Evolutionary conservation across 2,329 filamentous ascomycete species (phyloP).

Genomic region (Fusarium acutatum): DNA sequence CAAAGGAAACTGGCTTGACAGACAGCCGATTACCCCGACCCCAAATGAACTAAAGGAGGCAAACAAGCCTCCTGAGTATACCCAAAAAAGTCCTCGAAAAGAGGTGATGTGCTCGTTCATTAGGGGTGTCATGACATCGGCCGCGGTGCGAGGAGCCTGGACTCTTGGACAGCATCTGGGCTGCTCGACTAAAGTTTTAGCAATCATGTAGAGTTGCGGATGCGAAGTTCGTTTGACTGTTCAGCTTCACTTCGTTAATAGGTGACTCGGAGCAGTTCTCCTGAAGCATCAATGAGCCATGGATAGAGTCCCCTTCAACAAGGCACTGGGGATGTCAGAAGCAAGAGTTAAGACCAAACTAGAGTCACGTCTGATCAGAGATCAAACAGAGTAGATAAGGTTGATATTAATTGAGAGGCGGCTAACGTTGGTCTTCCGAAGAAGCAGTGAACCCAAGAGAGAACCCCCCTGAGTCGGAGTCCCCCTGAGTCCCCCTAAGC

Average conservation of each 20-base stretch:
- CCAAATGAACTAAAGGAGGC: fast-evolving
- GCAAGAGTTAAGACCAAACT: fast-evolving
- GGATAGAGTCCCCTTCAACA: fast-evolving
- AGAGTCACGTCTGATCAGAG: fast-evolving
- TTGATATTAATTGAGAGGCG: no score
- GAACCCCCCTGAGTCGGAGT: neutral
- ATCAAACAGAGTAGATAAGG: no score
- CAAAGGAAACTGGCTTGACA: neutral
- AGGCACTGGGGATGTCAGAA: neutral
- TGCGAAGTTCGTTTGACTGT: fast-evolving
- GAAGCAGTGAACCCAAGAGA: neutral
- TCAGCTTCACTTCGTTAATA: fast-evolving
- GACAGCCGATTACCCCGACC: fast-evolving
- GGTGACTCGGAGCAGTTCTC: neutral
- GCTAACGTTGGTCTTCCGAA: fast-evolving
- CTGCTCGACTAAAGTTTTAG: neutral
- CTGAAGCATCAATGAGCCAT: neutral
- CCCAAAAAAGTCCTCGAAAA: neutral
- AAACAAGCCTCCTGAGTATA: fast-evolving
- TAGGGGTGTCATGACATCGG: neutral
- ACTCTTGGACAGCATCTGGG: neutral
- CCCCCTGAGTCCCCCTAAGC: neutral
- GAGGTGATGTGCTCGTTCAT: no score
- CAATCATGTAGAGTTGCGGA: fast-evolving
- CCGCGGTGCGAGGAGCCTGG: neutral